Percentiles rank a stretch among this genome's conserved stretches.
These are phyloP conservation scores for Madurella fahalii DNA, from an alignment of 2,329 filamentous ascomycete species.

Conservation along the genomic window DNA sequence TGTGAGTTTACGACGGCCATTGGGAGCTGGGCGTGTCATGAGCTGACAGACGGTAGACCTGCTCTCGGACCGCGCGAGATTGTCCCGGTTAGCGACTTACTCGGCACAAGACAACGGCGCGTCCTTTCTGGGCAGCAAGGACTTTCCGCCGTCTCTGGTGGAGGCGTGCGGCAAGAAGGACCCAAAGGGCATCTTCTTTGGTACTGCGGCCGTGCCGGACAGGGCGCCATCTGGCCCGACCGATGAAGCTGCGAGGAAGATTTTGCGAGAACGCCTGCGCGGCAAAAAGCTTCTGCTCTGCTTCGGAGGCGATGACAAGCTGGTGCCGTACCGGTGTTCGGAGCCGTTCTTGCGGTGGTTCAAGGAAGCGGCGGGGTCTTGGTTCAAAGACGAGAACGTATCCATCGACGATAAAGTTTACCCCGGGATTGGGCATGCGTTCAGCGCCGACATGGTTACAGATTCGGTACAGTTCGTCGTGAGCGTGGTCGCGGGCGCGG, in stretches of 20 bases:
- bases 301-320: conserved; percentile 62
- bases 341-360: conserved; percentile 60
- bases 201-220: conserved; percentile 34
- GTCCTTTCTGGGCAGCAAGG: conserved; percentile 68
- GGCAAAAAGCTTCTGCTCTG: conserved; percentile 64
- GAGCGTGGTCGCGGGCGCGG: conserved; percentile 38
- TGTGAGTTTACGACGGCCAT: conserved; percentile 42
- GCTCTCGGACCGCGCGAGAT: conserved; percentile 72
- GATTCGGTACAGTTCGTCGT: conserved; percentile 63
- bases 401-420: conserved; percentile 64
- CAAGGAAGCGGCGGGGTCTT: conserved; percentile 48
- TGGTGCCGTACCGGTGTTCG: conserved; percentile 65
- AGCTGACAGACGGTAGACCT: conserved; percentile 41
- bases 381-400: conserved; percentile 53
- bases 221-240: background rate
- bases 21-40: background rate
- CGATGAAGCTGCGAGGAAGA: conserved; percentile 35
- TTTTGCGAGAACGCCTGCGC: conserved; percentile 47
- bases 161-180: conserved; percentile 62
- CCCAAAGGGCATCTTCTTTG: conserved; percentile 70
- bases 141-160: conserved; percentile 70
- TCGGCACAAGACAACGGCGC: conserved; percentile 51
- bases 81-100: conserved; percentile 62
- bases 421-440: conserved; percentile 64
- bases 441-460: conserved; percentile 61